Evolutionary conservation across 441 rosid genomes (phyloP).

Genomic region (Populus tomentosa): DNA sequence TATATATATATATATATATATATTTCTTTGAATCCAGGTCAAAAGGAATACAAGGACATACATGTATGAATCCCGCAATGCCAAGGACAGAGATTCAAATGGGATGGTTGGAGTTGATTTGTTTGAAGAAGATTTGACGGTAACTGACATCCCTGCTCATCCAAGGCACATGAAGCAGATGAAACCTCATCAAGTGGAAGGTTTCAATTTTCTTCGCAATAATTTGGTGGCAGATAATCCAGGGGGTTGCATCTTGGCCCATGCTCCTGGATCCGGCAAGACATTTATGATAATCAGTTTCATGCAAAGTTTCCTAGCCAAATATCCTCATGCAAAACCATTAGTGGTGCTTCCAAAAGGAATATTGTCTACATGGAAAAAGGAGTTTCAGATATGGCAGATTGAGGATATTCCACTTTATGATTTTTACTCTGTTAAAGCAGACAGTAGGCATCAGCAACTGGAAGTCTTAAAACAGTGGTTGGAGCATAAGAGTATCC

Average conservation of each 20-base stretch:
- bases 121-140: conserved; percentile 35
- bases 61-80: conserved; percentile 32
- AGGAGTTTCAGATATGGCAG: conserved; percentile 73
- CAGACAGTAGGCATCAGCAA: conserved; percentile 62
- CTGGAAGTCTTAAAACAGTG: conserved; percentile 60
- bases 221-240: conserved; percentile 70
- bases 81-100: conserved; percentile 35
- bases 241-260: conserved; percentile 88
- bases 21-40: conserved; percentile 31
- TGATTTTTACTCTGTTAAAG: conserved; percentile 70
- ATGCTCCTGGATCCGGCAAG: conserved; percentile 98
- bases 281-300: conserved; percentile 88
- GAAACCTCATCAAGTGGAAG: conserved; percentile 84
- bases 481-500: conserved; percentile 63
- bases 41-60: conserved; percentile 56
- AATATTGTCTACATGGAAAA: conserved; percentile 76
- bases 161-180: conserved; percentile 76
- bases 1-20: not conserved
- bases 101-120: conserved; percentile 34
- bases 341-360: conserved; percentile 83
- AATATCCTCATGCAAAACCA: conserved; percentile 67
- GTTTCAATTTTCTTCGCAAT: conserved; percentile 68
- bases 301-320: conserved; percentile 82
- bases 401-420: conserved; percentile 64
- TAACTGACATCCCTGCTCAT: conserved; percentile 62